These are phyloP conservation scores for Leccinum obscurum DNA, from an alignment of 768 basidiomycete genomes.

Conservation along the genomic window DNA sequence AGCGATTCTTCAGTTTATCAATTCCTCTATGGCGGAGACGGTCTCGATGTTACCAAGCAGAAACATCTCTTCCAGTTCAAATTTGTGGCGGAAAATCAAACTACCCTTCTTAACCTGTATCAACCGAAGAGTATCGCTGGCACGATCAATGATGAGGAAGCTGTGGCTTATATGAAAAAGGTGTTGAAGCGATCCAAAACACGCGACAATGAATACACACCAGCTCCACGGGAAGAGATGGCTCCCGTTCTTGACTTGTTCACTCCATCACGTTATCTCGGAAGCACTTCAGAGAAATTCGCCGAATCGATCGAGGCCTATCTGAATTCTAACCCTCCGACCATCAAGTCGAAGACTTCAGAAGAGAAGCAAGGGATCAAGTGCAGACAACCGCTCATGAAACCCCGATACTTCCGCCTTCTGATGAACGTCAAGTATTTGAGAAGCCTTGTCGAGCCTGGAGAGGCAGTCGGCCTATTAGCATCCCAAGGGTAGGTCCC, in stretches of 20 bases:
- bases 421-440: conserved; percentile 94
- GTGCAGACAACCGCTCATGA: conserved; percentile 48
- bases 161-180: conserved; percentile 84
- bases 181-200: conserved; percentile 69
- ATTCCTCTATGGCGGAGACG: conserved; percentile 96
- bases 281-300: conserved; percentile 91
- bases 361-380: conserved; percentile 41
- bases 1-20: conserved; percentile 93
- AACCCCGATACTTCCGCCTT: conserved; percentile 63
- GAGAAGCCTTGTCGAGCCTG: conserved; percentile 91
- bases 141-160: conserved; percentile 65
- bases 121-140: conserved; percentile 58
- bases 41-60: conserved; percentile 95
- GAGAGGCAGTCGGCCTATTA: conserved; percentile 96
- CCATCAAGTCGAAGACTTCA: conserved; percentile 40
- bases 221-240: conserved; percentile 58
- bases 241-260: conserved; percentile 74
- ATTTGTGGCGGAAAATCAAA: conserved; percentile 85
- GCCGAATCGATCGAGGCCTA: conserved; percentile 80
- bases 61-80: conserved; percentile 94
- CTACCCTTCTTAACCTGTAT: conserved; percentile 73
- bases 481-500: conserved; percentile 90
- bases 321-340: conserved; percentile 70
- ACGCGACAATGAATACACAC: conserved; percentile 40
- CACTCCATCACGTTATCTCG: conserved; percentile 78